Percentiles rank a stretch among this genome's conserved stretches.
These are phyloP conservation scores for Diaporthe ampelina DNA, from an alignment of 2,329 filamentous ascomycete genomes.

Conservation along the genomic window DNA sequence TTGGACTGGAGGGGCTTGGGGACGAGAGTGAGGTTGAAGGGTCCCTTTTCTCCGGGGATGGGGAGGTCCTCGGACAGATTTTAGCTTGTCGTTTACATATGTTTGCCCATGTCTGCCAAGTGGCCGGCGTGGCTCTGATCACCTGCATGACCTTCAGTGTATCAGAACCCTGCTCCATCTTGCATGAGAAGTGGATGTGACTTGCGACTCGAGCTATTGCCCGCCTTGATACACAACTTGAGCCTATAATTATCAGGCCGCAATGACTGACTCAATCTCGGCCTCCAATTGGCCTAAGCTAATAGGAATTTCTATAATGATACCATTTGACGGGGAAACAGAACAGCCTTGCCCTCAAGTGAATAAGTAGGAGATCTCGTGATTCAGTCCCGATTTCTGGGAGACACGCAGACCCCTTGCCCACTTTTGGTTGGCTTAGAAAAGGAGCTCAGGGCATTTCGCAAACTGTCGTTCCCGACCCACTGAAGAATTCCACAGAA, in stretches of 20 bases:
- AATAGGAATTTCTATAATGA: not conserved
- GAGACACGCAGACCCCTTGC: not conserved
- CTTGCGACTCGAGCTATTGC: constrained; percentile 4
- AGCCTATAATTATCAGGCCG: no score
- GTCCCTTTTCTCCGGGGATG: not conserved
- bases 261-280: not conserved
- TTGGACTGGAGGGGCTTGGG: not conserved
- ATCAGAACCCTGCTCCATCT: not conserved
- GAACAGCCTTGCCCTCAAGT: not conserved
- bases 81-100: not conserved
- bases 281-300: not conserved
- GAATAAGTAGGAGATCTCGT: not conserved
- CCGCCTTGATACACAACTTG: not conserved
- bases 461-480: no score
- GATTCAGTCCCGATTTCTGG: not conserved
- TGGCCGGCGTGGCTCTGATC: not conserved
- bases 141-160: not conserved
- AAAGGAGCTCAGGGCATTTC: not conserved
- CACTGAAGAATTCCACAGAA: not conserved
- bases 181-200: not conserved
- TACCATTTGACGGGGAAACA: not conserved
- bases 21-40: not conserved
- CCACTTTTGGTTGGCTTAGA: not conserved
- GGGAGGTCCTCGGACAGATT: constrained; percentile 5
- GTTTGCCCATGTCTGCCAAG: not conserved